These are phyloP conservation scores for Forsythia viridissima DNA, from an alignment of 257 asterid species.

Conservation along the genomic window DNA sequence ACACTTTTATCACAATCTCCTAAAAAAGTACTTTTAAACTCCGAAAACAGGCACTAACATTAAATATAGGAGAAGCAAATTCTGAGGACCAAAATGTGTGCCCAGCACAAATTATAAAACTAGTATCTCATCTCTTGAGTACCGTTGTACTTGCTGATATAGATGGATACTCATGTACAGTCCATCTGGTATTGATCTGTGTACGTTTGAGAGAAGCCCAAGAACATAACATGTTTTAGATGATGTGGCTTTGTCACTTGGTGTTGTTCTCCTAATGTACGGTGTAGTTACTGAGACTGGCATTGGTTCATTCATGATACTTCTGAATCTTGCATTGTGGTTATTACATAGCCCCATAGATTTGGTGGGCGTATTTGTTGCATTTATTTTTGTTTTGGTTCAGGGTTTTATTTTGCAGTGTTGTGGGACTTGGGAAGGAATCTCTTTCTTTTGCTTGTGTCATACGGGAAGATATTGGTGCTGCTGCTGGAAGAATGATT, in stretches of 20 bases:
- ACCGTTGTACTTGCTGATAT: neutral
- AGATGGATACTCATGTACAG: neutral
- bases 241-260: neutral
- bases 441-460: neutral
- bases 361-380: neutral
- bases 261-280: neutral
- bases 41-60: too few species aligned
- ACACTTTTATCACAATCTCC: too few species aligned
- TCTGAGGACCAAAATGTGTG: neutral
- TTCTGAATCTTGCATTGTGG: neutral
- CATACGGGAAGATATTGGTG: neutral
- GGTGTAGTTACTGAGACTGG: neutral
- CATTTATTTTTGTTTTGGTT: neutral
- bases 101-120: neutral
- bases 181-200: neutral
- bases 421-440: neutral
- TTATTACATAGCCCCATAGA: neutral
- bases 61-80: neutral
- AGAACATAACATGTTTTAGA: neutral
- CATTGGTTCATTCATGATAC: neutral
- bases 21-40: too few species aligned
- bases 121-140: neutral
- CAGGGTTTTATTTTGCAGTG: neutral
- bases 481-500: constrained; percentile 9
- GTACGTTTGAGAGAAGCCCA: neutral